Percentiles rank a stretch among this genome's conserved stretches.
These are phyloP conservation scores for Camellia japonica DNA, from an alignment of 148 eudicot species.

Conservation along the genomic window DNA sequence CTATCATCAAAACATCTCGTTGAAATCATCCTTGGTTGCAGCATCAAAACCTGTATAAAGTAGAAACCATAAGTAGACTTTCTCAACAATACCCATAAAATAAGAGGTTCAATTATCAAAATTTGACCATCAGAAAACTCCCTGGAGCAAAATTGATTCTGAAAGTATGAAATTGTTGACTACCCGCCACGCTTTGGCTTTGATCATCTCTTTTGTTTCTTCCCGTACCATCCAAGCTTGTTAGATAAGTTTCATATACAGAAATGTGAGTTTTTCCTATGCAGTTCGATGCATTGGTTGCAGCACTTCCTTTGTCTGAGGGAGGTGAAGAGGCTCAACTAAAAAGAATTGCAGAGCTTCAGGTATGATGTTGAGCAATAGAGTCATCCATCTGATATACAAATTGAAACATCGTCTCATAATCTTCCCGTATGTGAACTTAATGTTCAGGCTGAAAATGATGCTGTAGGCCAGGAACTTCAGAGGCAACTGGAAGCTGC, in stretches of 20 bases:
- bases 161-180: neutral
- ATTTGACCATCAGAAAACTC: neutral
- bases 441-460: conserved; percentile 73
- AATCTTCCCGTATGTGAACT: neutral
- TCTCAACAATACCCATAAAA: neutral
- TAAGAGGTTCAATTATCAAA: neutral
- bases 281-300: conserved; percentile 94
- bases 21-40: neutral
- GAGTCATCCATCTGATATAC: neutral
- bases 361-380: conserved; percentile 37
- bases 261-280: neutral
- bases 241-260: neutral
- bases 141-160: neutral
- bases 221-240: neutral
- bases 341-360: conserved; percentile 87
- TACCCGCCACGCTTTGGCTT: neutral
- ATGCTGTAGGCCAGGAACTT: conserved; percentile 84
- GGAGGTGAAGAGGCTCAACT: conserved; percentile 99
- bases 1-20: neutral
- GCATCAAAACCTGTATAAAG: neutral
- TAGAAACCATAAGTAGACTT: neutral
- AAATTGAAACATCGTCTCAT: neutral
- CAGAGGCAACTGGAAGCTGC: conserved; percentile 95
- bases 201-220: neutral
- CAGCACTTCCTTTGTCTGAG: conserved; percentile 85